A percentile compares a stretch with the other conserved stretches of the same genome.
Conservation (phyloP, 2,329 filamentous ascomycete genomes). For the Botryotinia convoluta region DNA sequence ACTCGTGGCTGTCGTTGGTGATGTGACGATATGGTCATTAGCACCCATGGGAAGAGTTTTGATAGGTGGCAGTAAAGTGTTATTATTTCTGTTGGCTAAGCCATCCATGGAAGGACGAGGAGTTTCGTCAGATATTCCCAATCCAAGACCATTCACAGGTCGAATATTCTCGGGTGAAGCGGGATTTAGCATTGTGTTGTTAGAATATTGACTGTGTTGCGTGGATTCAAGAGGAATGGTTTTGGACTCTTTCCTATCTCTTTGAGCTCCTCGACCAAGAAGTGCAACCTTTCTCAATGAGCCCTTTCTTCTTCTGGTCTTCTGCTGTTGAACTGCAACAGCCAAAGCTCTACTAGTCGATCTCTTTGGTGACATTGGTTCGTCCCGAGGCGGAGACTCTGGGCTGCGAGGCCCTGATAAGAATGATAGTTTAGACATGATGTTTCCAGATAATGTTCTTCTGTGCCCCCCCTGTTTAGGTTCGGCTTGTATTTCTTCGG, state of each 20-base stretch:
- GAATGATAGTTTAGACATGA: constrained; percentile 70
- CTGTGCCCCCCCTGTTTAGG: constrained; percentile 44
- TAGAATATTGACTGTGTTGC: constrained; percentile 26
- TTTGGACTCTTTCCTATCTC: constrained; percentile 55
- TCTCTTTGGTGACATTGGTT: constrained; percentile 35
- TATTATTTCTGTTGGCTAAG: constrained; percentile 41
- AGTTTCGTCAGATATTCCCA: constrained; percentile 49
- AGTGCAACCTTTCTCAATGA: constrained; percentile 86
- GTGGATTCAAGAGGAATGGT: constrained; percentile 36
- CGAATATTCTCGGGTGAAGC: constrained; percentile 32
- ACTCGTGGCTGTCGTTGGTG: constrained; percentile 45
- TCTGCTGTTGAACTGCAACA: constrained; percentile 45
- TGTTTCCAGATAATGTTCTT: constrained; percentile 47
- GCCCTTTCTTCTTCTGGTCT: constrained; percentile 70
- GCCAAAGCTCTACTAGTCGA: constrained; percentile 36
- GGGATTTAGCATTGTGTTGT: constrained; percentile 27
- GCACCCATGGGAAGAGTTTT: constrained; percentile 37
- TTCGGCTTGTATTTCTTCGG: constrained; percentile 17
- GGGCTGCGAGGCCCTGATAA: constrained; percentile 42
- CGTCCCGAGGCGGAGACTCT: constrained; percentile 36
- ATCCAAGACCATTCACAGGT: constrained; percentile 40
- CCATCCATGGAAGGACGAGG: constrained; percentile 49
- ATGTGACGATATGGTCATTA: constrained; percentile 33
- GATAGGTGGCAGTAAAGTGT: constrained; percentile 32
- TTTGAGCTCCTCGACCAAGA: constrained; percentile 68